phyloP scores from a whole-genome alignment of 108 stramenopile genomes.

The Schizochytrium sp. region DNA sequence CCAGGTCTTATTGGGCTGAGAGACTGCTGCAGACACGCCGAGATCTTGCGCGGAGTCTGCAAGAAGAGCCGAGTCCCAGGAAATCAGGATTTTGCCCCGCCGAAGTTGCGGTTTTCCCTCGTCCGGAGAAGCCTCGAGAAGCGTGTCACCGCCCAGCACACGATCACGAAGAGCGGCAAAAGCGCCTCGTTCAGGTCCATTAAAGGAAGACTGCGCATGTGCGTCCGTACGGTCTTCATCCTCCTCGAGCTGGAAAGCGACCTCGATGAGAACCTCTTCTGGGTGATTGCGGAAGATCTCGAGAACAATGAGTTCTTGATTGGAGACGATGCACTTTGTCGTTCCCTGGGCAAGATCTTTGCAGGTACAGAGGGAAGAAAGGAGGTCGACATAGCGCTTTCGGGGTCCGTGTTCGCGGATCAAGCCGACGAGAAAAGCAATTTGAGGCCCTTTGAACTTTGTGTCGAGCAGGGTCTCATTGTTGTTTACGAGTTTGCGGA shows the following conservation, averaged over 20 bases:
- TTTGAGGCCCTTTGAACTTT: not conserved
- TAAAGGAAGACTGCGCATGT: not conserved
- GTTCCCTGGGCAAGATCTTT: not conserved
- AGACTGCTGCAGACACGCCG: no score
- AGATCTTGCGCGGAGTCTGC: not conserved
- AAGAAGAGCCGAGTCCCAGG: not conserved
- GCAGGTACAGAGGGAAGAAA: not conserved
- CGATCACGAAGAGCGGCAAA: not conserved
- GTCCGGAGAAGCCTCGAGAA: not conserved
- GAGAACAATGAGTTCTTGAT: not conserved
- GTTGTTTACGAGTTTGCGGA: not conserved
- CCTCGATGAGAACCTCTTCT: not conserved
- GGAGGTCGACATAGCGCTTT: not conserved
- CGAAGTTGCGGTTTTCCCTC: not conserved
- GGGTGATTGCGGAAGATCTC: not conserved
- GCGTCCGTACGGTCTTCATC: not conserved
- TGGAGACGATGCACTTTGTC: not conserved
- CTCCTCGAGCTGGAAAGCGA: not conserved
- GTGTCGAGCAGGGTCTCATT: not conserved
- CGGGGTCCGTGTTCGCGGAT: not conserved
- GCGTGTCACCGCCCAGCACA: not conserved
- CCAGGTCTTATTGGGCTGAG: not conserved
- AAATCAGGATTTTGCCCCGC: not conserved
- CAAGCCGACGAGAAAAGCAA: not conserved
- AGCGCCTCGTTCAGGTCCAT: not conserved